Percentiles rank a stretch among this genome's conserved stretches.
These are phyloP conservation scores for Amylocystis lapponica DNA, from an alignment of 768 basidiomycete species.

Conservation along the genomic window DNA sequence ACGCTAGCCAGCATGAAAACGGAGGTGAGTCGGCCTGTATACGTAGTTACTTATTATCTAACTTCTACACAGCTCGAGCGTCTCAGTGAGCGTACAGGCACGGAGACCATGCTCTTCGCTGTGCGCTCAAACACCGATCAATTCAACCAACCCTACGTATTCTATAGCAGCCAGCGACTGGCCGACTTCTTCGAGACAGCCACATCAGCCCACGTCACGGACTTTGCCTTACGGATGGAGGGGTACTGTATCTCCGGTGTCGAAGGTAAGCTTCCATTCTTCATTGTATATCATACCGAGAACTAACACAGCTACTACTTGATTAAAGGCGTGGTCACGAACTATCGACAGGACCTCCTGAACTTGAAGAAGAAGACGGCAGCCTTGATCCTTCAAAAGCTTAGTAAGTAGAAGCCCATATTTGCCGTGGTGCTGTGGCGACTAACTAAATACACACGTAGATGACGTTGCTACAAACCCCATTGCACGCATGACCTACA, in stretches of 20 bases:
- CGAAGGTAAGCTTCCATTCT: neutral
- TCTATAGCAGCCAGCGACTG: neutral
- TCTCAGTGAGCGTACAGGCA: neutral
- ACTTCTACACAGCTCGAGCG: neutral
- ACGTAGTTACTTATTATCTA: neutral
- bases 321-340: no score
- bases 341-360: no score
- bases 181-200: constrained; percentile 3
- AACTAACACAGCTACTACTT: no score
- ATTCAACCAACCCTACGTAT: neutral
- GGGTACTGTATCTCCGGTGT: neutral
- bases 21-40: neutral
- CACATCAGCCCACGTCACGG: neutral
- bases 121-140: neutral
- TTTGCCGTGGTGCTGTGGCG: no score
- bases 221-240: neutral
- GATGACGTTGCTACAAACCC: no score
- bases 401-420: no score
- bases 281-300: no score
- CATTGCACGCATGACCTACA: no score
- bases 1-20: neutral
- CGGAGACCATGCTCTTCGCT: neutral
- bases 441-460: no score
- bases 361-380: no score
- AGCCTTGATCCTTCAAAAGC: no score